phyloP scores from a whole-genome alignment of 805 yeast species.

The Hagleromyces aurorensis region DNA sequence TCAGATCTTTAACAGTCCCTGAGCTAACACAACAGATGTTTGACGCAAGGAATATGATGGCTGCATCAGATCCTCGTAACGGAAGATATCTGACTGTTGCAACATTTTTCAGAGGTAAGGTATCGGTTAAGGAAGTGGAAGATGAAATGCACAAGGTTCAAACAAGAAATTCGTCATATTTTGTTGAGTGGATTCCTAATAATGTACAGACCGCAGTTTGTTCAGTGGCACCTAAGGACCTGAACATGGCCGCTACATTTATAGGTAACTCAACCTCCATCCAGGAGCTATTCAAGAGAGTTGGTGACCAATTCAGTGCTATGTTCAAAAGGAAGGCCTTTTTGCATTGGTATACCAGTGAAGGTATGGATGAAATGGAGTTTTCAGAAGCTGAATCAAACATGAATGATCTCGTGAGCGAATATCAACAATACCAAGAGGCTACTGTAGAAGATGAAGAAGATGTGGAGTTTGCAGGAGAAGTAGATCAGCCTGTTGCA shows the following conservation, averaged over 20 bases:
- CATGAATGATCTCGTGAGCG: conserved; percentile 81
- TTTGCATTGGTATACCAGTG: conserved; percentile 92
- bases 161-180: conserved; percentile 70
- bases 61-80: conserved; percentile 83
- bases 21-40: conserved; percentile 92
- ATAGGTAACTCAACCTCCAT: conserved; percentile 90
- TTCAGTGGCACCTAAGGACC: conserved; percentile 78
- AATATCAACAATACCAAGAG: conserved; percentile 89
- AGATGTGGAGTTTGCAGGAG: conserved; percentile 61
- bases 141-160: conserved; percentile 86
- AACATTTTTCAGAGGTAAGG: conserved; percentile 90
- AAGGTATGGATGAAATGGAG: conserved; percentile 95
- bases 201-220: conserved; percentile 92
- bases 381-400: conserved; percentile 91
- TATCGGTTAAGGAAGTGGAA: conserved; percentile 87
- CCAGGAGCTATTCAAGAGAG: conserved; percentile 84
- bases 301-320: conserved; percentile 81
- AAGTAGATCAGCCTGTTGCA: conserved; percentile 35
- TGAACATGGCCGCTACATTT: conserved; percentile 87
- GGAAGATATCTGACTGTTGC: conserved; percentile 92
- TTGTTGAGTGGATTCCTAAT: conserved; percentile 95
- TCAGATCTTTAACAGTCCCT: conserved; percentile 78
- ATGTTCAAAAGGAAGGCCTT: conserved; percentile 93
- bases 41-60: conserved; percentile 92
- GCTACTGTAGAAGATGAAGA: conserved; percentile 72